phyloP scores from a whole-genome alignment of 2,329 filamentous ascomycete genomes.

The Arthrobotrys sinensis region DNA sequence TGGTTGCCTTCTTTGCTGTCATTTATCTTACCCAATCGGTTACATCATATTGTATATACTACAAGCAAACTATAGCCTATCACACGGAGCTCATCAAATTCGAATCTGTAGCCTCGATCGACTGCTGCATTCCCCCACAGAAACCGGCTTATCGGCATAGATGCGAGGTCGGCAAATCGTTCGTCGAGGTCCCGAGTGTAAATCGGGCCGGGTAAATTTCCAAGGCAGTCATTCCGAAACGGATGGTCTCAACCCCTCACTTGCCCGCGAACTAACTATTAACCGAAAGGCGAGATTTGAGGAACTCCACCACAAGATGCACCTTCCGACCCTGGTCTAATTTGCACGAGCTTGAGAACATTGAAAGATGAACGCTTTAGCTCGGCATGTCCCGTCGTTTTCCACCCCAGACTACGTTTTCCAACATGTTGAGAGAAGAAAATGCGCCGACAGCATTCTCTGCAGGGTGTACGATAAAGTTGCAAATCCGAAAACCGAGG shows the following conservation, averaged over 20 bases:
- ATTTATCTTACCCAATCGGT: conserved; percentile 28
- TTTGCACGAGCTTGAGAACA: conserved; percentile 1
- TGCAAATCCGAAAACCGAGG: conserved; percentile 3
- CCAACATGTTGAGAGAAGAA: conserved; percentile 49
- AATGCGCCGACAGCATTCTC: conserved; percentile 12
- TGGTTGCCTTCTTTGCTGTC: conserved; percentile 17
- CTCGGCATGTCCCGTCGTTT: conserved; percentile 29
- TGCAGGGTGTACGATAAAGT: conserved; percentile 23
- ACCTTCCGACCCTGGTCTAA: conserved; percentile 40
- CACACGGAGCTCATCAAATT: conserved; percentile 14
- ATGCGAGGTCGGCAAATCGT: not conserved
- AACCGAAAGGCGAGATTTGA: conserved; percentile 53
- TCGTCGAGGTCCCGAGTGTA: no score
- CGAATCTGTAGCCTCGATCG: no score
- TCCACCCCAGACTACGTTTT: no score
- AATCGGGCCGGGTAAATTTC: conserved; percentile 45
- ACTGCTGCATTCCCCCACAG: conserved; percentile 14
- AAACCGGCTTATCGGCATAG: conserved; percentile 12
- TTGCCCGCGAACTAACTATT: not conserved
- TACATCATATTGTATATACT: conserved; percentile 25
- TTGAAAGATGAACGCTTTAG: not conserved
- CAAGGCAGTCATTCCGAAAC: conserved; percentile 23
- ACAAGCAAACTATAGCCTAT: conserved; percentile 20
- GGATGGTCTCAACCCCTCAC: conserved; percentile 21
- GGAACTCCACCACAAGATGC: conserved; percentile 19